Base-by-base conservation (phyloP, 1,284 basidiomycete genomes). In the Paramarasmius palmivorus region DNA sequence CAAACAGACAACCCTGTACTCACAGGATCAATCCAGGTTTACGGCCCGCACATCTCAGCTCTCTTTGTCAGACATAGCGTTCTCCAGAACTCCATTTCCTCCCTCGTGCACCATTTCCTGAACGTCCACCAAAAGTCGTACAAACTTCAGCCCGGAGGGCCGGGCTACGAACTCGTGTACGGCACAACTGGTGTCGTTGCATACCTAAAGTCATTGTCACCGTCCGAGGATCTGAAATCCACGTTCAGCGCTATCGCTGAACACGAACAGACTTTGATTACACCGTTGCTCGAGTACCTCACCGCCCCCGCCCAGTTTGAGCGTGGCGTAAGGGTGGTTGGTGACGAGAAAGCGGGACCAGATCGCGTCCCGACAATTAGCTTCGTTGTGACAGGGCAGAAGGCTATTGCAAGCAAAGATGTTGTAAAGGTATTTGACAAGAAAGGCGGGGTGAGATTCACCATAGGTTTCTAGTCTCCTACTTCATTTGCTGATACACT, bases 51-150 rank as follows among this genome's bases (percentile, higher is more conserved):
- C 62, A 77, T 81, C 4, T 83, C 86, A 0, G 82, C 75, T 0
- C 72, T 91, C 49, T 92, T 90, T 65, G 74, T 84, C 25, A 79
- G 82, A 23, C 54, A 67, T 0, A 46, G 70, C 2, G 67, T 76
- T 0, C 74, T 88, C 35, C 46, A 69, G 23, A 58, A 68, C 8
- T 83, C 83, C 0, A 68, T 91, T 15, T 61, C 73, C 12, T 76
- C 83, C 2, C 70, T 92, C 49, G 80, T 79, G 20, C 89, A 92
- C 65, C 86, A 90, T 69, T 92, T 92, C 73, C 73, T 88, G 29
- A 61, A 72, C n/a, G 75, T 79, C 45, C 68, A 75, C 36, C 55
- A 62, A 7, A 70, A 68, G n/a, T 63, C 81, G 0, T 80, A 81
- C 69, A 90, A 90, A 68, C 73, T 92, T 42, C 82, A 88, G 64